Percentiles rank a stretch among this genome's conserved stretches.
These are phyloP conservation scores for Penicillium freii DNA, from an alignment of 2,329 filamentous ascomycete species.

Conservation along the genomic window DNA sequence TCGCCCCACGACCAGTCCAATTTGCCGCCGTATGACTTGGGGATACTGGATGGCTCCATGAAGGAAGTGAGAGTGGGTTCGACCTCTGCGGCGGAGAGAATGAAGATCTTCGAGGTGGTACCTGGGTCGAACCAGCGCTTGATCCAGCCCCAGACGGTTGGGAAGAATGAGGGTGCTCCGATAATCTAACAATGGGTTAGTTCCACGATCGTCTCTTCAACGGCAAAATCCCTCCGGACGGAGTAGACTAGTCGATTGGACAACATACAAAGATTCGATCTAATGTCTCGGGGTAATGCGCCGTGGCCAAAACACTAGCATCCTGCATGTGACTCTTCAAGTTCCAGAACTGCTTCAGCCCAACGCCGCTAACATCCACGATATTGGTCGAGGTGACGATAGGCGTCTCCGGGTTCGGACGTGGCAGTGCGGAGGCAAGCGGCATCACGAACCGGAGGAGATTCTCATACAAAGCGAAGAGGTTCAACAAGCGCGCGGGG, in stretches of 20 bases:
- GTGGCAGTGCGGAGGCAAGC: slow-evolving; percentile 73
- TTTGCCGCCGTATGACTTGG: slow-evolving; percentile 83
- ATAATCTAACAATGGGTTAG: slow-evolving; percentile 59
- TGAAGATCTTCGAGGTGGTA: slow-evolving; percentile 94
- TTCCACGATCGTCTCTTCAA: neutral
- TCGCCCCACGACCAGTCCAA: slow-evolving; percentile 80
- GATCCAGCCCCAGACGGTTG: slow-evolving; percentile 87
- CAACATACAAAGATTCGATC: slow-evolving; percentile 69
- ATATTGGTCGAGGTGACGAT: slow-evolving; percentile 93
- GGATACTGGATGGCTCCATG: slow-evolving; percentile 79
- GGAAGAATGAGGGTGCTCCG: slow-evolving; percentile 85
- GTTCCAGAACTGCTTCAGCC: slow-evolving; percentile 94
- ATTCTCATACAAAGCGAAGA: slow-evolving; percentile 94
- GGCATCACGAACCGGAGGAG: slow-evolving; percentile 84
- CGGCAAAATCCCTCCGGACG: too few species aligned
- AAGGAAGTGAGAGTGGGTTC: slow-evolving; percentile 73
- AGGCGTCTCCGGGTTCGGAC: slow-evolving; percentile 73
- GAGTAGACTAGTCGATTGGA: neutral
- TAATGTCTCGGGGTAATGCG: slow-evolving; percentile 91
- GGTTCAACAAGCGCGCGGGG: slow-evolving; percentile 72
- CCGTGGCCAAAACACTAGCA: slow-evolving; percentile 81
- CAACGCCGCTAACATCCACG: slow-evolving; percentile 84
- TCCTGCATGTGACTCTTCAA: slow-evolving; percentile 92
- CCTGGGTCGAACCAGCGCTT: slow-evolving; percentile 95
- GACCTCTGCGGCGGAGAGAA: slow-evolving; percentile 71